Base-by-base conservation (phyloP, 768 basidiomycete genomes). In the Psilocybe azurescens region DNA sequence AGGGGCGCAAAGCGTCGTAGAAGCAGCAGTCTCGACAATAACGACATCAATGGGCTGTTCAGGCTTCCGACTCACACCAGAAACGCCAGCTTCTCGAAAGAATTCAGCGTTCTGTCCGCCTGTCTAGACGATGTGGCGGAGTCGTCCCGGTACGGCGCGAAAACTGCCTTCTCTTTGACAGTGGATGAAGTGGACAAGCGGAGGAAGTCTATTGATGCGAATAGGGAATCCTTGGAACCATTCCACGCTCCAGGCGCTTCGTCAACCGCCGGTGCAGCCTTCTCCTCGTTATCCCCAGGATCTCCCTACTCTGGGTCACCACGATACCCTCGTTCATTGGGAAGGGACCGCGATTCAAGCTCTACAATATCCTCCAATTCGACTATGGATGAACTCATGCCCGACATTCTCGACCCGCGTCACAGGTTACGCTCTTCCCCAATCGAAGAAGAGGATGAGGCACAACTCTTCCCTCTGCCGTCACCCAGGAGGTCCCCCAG, bases 121-220 rank as follows among this genome's bases (percentile, higher is more conserved):
- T 56, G 50, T 6, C 14, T 58, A 11, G 60, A 57, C 48, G 46
- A 56, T 18, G 56, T 53, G 24, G 53, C 33, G 3, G 51, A 48
- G 41, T 52, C 41, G 9, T 38, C 44, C 20, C 58, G 56, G 28
- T 56, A 60, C 13, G 61, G 53, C 20, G 39, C 51, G 13, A 52
- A 55, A 0, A 51, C 74, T 7, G 66, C 72, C 1, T 73, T 81
- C 33, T 67, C 83, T 1, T 75, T 88, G 18, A 83, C 72, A 4
- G 87, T 89, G 0, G 89, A 90, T 62, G 89, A 89, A 69, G 81
- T 88, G 3, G 88, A 90, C 65, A 85, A 80, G 66, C 78, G 86
- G 24, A 77, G 85, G 11, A 78, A 79, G 56, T 81, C 81, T 8
- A 74, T 73, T n/a, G 83, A 86, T 24, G 36, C 28, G 6, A 51